Evolutionary conservation across 2,329 filamentous ascomycete genomes (phyloP).

Genomic region (Talaromyces sp.): DNA sequence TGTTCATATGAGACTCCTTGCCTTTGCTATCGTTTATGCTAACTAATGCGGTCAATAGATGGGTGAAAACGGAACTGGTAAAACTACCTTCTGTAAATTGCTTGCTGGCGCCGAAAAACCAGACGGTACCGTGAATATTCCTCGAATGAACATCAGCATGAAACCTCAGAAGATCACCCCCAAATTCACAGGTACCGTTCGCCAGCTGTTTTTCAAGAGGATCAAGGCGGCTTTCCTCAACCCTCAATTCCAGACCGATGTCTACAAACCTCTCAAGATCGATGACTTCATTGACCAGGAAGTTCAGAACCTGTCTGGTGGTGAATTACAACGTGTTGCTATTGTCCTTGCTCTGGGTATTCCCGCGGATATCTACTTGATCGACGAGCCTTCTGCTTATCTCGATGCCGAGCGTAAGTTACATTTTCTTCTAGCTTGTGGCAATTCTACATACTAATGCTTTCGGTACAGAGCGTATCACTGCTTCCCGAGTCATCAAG

Average conservation of each 20-base stretch:
- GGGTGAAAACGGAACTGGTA: constrained; percentile 99
- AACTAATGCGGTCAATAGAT: constrained; percentile 47
- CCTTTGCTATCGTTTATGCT: neutral
- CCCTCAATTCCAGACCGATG: constrained; percentile 98
- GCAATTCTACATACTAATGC: neutral
- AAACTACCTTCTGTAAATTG: constrained; percentile 98
- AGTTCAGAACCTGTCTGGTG: constrained; percentile 97
- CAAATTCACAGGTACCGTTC: constrained; percentile 95
- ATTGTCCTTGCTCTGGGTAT: constrained; percentile 95
- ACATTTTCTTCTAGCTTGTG: neutral
- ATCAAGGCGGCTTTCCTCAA: constrained; percentile 96
- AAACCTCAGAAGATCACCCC: constrained; percentile 99
- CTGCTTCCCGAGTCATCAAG: constrained; percentile 96
- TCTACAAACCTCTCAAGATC: constrained; percentile 98
- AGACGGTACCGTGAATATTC: constrained; percentile 71
- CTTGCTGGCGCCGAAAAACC: constrained; percentile 91
- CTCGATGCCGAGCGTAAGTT: constrained; percentile 77
- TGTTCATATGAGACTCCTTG: neutral
- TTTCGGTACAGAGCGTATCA: constrained; percentile 66
- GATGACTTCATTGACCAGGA: constrained; percentile 99
- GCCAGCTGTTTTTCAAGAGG: constrained; percentile 99
- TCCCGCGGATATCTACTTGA: constrained; percentile 96
- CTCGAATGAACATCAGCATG: constrained; percentile 96
- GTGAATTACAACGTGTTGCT: constrained; percentile 98
- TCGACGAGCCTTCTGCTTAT: constrained; percentile 96